Evolutionary conservation across 2,329 filamentous ascomycete genomes (phyloP).

Genomic region (Exophiala dermatitidis): DNA sequence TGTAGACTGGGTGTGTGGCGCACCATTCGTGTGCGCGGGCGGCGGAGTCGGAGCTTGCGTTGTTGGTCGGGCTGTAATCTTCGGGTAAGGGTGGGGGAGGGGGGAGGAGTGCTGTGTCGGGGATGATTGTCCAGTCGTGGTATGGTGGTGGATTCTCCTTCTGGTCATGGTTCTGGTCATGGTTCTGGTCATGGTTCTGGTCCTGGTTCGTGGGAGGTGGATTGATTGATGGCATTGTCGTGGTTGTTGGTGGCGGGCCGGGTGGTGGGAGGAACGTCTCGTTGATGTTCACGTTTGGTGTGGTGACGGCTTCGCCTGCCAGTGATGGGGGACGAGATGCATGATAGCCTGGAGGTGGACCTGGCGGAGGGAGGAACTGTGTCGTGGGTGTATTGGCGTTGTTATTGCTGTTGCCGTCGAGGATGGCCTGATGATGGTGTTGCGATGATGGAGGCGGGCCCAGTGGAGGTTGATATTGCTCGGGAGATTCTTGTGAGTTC

Average conservation of each 20-base stretch:
- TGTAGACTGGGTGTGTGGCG: slow-evolving; percentile 44
- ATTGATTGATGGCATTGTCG: background rate
- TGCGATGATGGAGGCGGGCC: slow-evolving; percentile 27
- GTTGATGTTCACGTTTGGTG: background rate
- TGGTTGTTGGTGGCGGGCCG: slow-evolving; percentile 10
- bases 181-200: background rate
- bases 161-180: slow-evolving; percentile 16
- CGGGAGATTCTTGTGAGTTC: background rate
- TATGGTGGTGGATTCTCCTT: slow-evolving; percentile 49
- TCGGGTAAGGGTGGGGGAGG: slow-evolving; percentile 52
- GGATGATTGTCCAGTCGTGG: slow-evolving; percentile 56
- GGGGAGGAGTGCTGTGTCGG: slow-evolving; percentile 53
- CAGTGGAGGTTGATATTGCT: slow-evolving; percentile 17
- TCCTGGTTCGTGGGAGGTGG: background rate
- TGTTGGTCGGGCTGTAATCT: slow-evolving; percentile 49
- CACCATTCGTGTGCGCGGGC: slow-evolving; percentile 53
- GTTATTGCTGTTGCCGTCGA: slow-evolving; percentile 29
- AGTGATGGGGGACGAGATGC: background rate
- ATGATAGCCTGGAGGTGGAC: background rate
- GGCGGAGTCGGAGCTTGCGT: slow-evolving; percentile 49
- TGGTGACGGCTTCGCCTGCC: background rate
- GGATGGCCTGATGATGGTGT: slow-evolving; percentile 20
- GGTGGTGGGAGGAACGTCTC: slow-evolving; percentile 17
- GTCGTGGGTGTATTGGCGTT: background rate
- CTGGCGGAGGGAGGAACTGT: background rate